Evolutionary conservation across 129 eudicot species (phyloP).

Genomic region (Lactuca sativa): DNA sequence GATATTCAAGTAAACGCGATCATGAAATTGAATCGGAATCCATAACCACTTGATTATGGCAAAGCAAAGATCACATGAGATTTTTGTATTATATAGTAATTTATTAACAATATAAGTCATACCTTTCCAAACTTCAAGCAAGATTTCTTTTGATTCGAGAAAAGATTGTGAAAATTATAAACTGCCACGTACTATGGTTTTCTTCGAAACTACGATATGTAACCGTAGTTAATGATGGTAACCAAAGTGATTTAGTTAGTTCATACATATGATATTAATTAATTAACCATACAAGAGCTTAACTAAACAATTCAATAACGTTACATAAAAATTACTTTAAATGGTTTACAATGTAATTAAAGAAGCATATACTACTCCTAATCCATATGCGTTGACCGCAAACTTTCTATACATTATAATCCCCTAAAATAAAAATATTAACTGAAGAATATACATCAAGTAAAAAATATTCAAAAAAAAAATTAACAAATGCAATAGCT

Average conservation of each 20-base stretch:
- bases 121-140: not conserved
- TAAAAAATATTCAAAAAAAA: conserved; percentile 8
- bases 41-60: not conserved
- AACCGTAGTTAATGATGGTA: conserved; percentile 21
- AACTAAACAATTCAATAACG: conserved; percentile 33
- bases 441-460: conserved; percentile 10
- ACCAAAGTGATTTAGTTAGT: conserved; percentile 9
- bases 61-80: not conserved
- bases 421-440: conserved; percentile 8
- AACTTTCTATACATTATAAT: conserved; percentile 31
- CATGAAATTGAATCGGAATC: not conserved
- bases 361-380: conserved; percentile 58
- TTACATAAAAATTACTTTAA: conserved; percentile 35
- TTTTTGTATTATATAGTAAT: not conserved
- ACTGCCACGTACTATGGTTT: not conserved
- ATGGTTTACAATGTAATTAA: conserved; percentile 32
- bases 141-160: conserved; percentile 22
- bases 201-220: not conserved
- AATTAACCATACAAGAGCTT: conserved; percentile 5
- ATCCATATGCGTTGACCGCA: conserved; percentile 82
- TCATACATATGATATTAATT: conserved; percentile 13
- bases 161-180: conserved; percentile 24
- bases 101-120: not conserved
- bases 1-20: not conserved
- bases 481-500: conserved; percentile 8